Conservation (phyloP, 2,329 filamentous ascomycete species). For the Penicillium hordei region DNA sequence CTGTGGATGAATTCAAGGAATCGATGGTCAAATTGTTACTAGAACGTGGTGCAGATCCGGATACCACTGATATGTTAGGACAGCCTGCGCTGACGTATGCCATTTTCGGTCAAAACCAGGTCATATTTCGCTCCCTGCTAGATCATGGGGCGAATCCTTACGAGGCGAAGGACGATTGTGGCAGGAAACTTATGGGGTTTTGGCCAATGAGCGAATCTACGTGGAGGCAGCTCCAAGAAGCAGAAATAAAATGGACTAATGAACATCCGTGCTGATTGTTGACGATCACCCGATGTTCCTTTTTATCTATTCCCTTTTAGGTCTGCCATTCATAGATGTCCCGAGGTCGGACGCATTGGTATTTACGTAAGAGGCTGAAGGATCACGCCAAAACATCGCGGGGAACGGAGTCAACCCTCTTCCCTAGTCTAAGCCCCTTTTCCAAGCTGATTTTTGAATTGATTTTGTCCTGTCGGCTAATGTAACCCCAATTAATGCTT, state of each 20-base stretch:
- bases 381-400: not conserved
- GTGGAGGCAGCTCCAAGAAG: not conserved
- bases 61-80: not conserved
- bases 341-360: no score
- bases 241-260: not conserved
- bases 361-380: not conserved
- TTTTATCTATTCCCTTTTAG: not conserved
- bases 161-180: not conserved
- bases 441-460: not conserved
- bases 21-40: not conserved
- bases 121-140: not conserved
- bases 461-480: not conserved
- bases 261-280: not conserved
- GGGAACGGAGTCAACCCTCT: not conserved
- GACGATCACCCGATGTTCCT: no score
- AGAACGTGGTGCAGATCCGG: not conserved
- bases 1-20: not conserved
- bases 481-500: no score
- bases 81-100: not conserved
- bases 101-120: not conserved
- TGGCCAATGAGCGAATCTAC: not conserved
- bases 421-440: no score
- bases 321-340: no score
- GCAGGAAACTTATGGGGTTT: not conserved
- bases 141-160: not conserved